Evolutionary conservation across 108 stramenopile species (phyloP), one percentile per base, ranked within the genome.

Genomic region (Discostella pseudostelligera): DNA sequence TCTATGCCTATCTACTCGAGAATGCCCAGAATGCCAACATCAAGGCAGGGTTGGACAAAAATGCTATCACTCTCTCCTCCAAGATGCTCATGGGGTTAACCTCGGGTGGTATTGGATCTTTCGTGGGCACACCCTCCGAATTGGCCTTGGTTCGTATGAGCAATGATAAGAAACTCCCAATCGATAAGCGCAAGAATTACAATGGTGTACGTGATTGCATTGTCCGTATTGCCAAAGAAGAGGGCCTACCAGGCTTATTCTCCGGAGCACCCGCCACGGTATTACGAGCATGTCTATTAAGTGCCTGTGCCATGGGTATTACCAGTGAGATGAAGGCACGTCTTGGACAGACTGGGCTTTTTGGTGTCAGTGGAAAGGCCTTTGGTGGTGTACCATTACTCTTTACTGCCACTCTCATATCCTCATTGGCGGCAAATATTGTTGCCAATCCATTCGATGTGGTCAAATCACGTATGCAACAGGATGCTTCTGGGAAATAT

Each of bases 381-480:
- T 78, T 69, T 37, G 70, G 72, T 22, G 87, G 87, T 32, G 29
- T 87, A 1, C 87, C 87, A 29, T 36, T 87, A 39, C 44, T 87
- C 29, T 85, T 85, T 58, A 68, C 65, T 45, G 87, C 87, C 24
- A 87, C 84, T 16, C 44, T 87, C 45, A 45, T 81, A 17, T 83
- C 83, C 1, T 82, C 81, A 28, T 81, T 87, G 17, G 59, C 57
- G 69, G 87, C 87, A 50, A 87, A 87, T 56, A 82, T 83, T 36
- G 79, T 85, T 9, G 70, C 84, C n/a, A 85, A 85, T 77, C 86
- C 83, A 29, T 85, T 87, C 51, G 87, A 87, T 70, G 87, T 87
- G 21, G 83, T 84, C 59, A 87, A 87, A 59, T 78, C 75, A 40
- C 69, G 87, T 13, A 81, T 81, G 71, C 87, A 87, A 47, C 72